Evolutionary conservation across 495 filamentous ascomycete species (phyloP), one percentile per base, ranked within the genome.

Genomic region (Oidiodendron maius): DNA sequence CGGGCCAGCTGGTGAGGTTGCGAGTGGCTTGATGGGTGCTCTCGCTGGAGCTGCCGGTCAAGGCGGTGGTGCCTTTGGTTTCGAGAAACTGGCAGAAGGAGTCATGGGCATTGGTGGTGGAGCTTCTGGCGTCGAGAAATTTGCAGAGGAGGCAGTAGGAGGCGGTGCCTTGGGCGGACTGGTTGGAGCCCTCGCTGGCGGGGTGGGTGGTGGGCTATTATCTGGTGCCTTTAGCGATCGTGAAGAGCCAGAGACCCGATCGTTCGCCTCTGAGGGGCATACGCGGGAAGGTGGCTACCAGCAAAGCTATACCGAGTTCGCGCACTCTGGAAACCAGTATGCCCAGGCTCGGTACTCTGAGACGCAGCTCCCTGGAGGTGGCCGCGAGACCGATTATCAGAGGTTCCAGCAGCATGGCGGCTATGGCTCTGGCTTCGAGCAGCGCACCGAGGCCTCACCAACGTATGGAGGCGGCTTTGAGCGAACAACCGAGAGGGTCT

Each of bases 181-280:
- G 13, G 54, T 80, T 18, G 74, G 75, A 20, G 71, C 74, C 11
- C 55, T 79, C 10, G 71, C 73, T 2, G 71, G 71, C 28, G 68
- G 67, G 18, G 51, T 76, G 45, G 68, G 72, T 16, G 70, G 69
- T 0, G 66, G 71, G 56, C 53, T 72, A 18, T 64, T 77, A 56
- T 48, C 59, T 48, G 46, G 56, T 37, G 44, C 57, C 24, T 52
- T 70, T 48, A 57, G 52, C 24, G 28, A 46, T 37, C 55, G 57
- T 22, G 46, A 64, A 39, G 44, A 61, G 46, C 55, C 60, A 41
- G 46, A 62, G 34, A 54, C 39, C n/a, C 38, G 50, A 42, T 32
- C 44, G 0, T 61, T 64, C 37, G 22, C 52, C 23, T 51, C 32
- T 18, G 46, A 63, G 44, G 58, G 60, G 41, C 64, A 64, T 36